Base-by-base conservation (phyloP, 2,329 filamentous ascomycete species). In the Colletotrichum aenigma region DNA sequence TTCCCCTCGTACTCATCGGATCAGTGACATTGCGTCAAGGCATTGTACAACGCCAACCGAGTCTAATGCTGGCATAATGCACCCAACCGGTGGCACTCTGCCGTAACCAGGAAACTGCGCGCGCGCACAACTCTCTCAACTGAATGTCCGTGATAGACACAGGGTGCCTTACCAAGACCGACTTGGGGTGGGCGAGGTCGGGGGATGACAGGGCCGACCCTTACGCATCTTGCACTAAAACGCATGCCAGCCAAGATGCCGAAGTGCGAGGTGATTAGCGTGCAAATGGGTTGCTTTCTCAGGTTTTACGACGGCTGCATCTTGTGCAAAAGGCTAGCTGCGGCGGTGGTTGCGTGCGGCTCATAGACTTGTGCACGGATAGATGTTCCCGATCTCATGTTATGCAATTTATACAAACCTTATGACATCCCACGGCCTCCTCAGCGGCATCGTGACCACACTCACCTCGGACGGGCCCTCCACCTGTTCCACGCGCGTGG, bases 241-340 rank as follows among this genome's bases (percentile, higher is more conserved):
- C n/a, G n/a, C 43, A 13, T 21, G 18, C 38, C 58, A 16, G 48
- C n/a, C 34, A 61, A 70, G 58, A 65, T 60, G 66, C 52, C 71
- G 71, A 71, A 34, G 61, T 52, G 68, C 67, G 61, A 71, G 24
- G 15, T 24, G 48, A 52, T 52, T 52, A 52, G 43, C 43, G 43
- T 52, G 43, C 43, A 21, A 21, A 21, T 52, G 43, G 18, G 43
- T 52, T 52, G 43, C n/a, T 21, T 52, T 56, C 48, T 12, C 12
- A 28, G n/a, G 28, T 36, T 75, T 75, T 73, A 75, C 73, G 69
- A 28, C 43, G 64, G 69, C 73, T 75, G 73, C 73, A 75, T 62
- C 32, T 64, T 48, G 62, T 72, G 55, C 72, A 66, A 43, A 64
- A 55, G 36, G 26, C 48, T 62, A 55, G 43, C 43, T 48, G 62